phyloP scores from a whole-genome alignment of 768 basidiomycete species.

The Clitopilus passeckerianus region DNA sequence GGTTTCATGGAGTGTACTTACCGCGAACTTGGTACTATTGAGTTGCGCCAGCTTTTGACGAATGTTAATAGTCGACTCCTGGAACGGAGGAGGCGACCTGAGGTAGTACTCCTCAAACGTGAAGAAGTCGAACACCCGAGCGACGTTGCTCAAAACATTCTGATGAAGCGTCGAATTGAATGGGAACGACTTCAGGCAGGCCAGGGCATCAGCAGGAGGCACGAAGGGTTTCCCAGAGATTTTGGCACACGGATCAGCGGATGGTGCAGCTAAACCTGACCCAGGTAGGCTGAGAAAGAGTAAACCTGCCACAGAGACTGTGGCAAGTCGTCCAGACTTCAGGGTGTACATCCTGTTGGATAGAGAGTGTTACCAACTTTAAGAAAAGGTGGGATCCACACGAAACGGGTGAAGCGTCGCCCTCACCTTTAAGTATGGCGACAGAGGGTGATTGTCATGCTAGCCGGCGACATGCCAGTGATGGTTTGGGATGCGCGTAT shows the following conservation, averaged over 20 bases:
- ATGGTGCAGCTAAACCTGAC: constrained; percentile 16
- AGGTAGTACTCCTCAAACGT: constrained; percentile 51
- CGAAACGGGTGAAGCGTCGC: not conserved
- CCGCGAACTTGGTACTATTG: constrained; percentile 41
- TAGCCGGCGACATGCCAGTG: not conserved
- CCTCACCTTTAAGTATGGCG: not conserved
- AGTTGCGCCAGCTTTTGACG: constrained; percentile 42
- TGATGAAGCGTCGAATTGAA: constrained; percentile 53
- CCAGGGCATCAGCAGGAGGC: constrained; percentile 47
- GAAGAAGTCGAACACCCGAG: constrained; percentile 46
- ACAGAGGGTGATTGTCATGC: not conserved
- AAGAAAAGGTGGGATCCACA: not conserved
- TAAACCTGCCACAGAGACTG: not conserved
- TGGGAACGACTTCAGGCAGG: constrained; percentile 53
- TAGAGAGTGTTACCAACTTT: not conserved
- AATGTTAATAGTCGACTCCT: constrained; percentile 53
- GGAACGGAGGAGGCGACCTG: constrained; percentile 46
- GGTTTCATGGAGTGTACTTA: constrained; percentile 14
- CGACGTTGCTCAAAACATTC: constrained; percentile 43
- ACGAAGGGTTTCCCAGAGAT: constrained; percentile 40
- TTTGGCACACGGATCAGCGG: constrained; percentile 32
- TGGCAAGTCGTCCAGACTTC: not conserved
- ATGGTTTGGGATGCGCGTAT: not conserved
- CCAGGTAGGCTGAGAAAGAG: constrained; percentile 6
- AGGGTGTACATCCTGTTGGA: not conserved